Base-by-base conservation (phyloP, 2,329 filamentous ascomycete genomes). In the Arthrobotrys entomopaga region DNA sequence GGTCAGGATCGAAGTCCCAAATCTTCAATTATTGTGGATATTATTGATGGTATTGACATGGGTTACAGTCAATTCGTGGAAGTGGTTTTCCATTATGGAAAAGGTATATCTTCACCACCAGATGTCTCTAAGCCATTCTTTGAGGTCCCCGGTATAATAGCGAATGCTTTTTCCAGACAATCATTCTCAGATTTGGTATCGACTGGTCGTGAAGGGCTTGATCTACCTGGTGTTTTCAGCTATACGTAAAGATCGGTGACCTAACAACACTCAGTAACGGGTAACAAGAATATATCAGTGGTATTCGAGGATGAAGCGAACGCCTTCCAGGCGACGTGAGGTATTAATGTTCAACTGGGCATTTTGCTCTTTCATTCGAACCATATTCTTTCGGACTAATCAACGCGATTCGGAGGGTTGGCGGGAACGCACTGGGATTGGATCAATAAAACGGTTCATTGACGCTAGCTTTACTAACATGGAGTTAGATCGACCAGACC, bases 391-490 rank as follows among this genome's bases (percentile, higher is more conserved):
- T 49, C 11, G 49, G 57, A 6, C 50, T 61, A 11, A 50, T 63
- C 19, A 10, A 11, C 11, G 65, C 65, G 5, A 63, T 40, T 4
- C 13, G 16, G 15, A 29, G 1, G 22, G 50, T 40, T 7, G 57
- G 57, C 15, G 50, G 65, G n/a, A 69, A 69, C 11, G 65, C 65
- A 29, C 29, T 70, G 49, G 65, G 65, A 19, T 42, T 70, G 57
- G 42, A 70, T 34, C 13, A 13, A n/a, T 16, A 24, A 2, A 43
- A 57, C 1, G 57, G 57, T 8, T 49, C 49, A 1, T n/a, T 70
- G 26, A 70, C 56, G 57, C 24, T 61, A 5, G 50, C 48, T 4
- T 19, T 70, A 40, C 15, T 70, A 15, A 54, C 57, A 16, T 60
- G 61, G 19, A 49, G 46, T 16, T 70, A 57, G 65, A 40, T 56